A percentile compares a stretch with the other conserved stretches of the same genome.
These are phyloP conservation scores for Nicotiana noctiflora DNA, from an alignment of 257 asterid genomes.

Conservation along the genomic window DNA sequence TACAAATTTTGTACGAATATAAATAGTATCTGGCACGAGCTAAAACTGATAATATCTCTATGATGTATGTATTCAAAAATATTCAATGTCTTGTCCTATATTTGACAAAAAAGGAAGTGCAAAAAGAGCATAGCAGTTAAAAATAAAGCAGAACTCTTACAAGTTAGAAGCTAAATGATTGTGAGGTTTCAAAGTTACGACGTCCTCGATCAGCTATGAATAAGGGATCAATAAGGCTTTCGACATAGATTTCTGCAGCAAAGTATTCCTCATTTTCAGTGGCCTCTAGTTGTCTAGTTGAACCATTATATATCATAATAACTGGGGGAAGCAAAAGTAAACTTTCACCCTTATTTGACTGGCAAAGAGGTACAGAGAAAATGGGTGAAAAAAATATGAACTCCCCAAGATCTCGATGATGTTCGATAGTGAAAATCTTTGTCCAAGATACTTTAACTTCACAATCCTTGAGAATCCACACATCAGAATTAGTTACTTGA, in stretches of 20 bases:
- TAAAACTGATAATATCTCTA: no score
- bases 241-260: not conserved
- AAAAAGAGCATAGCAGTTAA: not conserved
- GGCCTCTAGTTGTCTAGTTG: not conserved
- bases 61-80: not conserved
- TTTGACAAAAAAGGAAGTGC: not conserved
- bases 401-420: not conserved
- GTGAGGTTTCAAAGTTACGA: not conserved
- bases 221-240: not conserved
- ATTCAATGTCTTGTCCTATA: not conserved
- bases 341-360: not conserved
- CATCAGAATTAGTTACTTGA: not conserved
- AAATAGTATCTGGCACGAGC: no score
- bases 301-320: not conserved
- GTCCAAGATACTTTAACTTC: not conserved
- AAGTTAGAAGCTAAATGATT: not conserved
- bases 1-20: no score
- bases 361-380: not conserved
- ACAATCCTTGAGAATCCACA: not conserved
- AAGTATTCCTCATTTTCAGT: not conserved
- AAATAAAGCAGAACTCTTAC: not conserved
- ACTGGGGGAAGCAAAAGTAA: not conserved
- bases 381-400: not conserved
- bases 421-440: not conserved
- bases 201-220: not conserved